phyloP scores from a whole-genome alignment of 2,329 filamentous ascomycete genomes.

The Bertia moriformis region DNA sequence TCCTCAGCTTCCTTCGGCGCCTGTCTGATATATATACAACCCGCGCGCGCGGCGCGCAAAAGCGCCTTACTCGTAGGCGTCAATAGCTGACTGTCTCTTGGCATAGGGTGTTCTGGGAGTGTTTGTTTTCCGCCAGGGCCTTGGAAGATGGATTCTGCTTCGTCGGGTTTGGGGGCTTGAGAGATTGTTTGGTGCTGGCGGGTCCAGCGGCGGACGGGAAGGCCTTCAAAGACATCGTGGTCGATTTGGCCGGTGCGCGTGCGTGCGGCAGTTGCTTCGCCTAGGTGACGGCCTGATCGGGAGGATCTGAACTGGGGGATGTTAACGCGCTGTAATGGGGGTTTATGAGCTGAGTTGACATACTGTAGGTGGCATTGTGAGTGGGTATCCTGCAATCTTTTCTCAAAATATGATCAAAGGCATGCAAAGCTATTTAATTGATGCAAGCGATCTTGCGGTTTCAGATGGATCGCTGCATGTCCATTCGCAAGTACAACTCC shows the following conservation, averaged over 20 bases:
- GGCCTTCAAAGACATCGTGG: slow-evolving; percentile 13
- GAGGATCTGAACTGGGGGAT: neutral
- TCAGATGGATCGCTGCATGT: too few relatives aligned
- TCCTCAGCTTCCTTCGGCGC: neutral
- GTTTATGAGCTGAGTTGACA: too few relatives aligned
- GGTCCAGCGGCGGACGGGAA: slow-evolving; percentile 11
- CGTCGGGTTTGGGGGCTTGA: slow-evolving; percentile 7
- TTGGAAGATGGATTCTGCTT: slow-evolving; percentile 2
- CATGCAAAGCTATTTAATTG: too few relatives aligned
- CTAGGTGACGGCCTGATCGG: neutral
- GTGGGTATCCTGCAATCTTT: neutral
- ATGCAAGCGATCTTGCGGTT: too few relatives aligned
- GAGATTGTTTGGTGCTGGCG: slow-evolving; percentile 10
- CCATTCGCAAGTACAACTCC: too few relatives aligned
- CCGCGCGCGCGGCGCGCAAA: slow-evolving; percentile 9
- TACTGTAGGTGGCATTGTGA: neutral
- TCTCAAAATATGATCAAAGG: too few relatives aligned
- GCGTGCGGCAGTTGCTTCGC: neutral
- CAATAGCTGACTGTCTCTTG: slow-evolving; percentile 11
- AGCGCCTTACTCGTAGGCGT: slow-evolving; percentile 11
- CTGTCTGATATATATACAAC: slow-evolving; percentile 5
- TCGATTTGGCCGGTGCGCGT: slow-evolving; percentile 4
- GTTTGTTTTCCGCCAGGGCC: slow-evolving; percentile 3
- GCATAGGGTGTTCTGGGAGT: slow-evolving; percentile 9
- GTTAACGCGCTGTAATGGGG: too few relatives aligned